Percentiles rank a stretch among this genome's conserved stretches.
These are phyloP conservation scores for Alternaria brassicae DNA, from an alignment of 2,329 filamentous ascomycete genomes.

Conservation along the genomic window DNA sequence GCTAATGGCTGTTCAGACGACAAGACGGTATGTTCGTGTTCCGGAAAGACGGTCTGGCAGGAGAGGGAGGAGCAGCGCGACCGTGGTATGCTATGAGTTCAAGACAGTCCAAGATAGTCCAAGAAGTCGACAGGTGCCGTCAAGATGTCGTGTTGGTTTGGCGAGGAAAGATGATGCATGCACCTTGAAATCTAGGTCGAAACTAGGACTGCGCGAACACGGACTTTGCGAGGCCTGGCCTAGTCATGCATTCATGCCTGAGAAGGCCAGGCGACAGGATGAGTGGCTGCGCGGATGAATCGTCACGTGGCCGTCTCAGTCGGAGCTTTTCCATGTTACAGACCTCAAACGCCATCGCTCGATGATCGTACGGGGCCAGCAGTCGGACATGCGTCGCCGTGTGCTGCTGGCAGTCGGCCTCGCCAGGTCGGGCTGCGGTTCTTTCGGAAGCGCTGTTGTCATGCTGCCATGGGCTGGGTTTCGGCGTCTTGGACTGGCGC, in stretches of 20 bases:
- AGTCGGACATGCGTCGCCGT: slow-evolving; percentile 15
- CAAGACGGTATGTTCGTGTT: slow-evolving; percentile 97
- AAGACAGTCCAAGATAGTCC: slow-evolving; percentile 24
- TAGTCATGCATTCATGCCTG: slow-evolving; percentile 49
- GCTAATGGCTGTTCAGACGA: slow-evolving; percentile 61
- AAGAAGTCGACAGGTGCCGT: slow-evolving; percentile 26
- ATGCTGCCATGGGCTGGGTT: slow-evolving; percentile 36
- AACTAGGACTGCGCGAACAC: slow-evolving; percentile 43
- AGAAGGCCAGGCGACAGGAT: slow-evolving; percentile 21
- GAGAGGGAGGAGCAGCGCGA: slow-evolving; percentile 88
- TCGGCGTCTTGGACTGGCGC: slow-evolving; percentile 29
- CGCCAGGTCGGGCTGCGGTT: slow-evolving; percentile 5
- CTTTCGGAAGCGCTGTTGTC: slow-evolving; percentile 32
- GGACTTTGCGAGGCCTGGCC: slow-evolving; percentile 34
- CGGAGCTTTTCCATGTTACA: slow-evolving; percentile 46
- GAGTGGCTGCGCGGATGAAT: slow-evolving; percentile 26
- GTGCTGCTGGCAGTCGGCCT: slow-evolving; percentile 19
- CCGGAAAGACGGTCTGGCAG: slow-evolving; percentile 97
- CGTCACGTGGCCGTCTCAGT: slow-evolving; percentile 49
- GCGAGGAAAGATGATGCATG: slow-evolving; percentile 26
- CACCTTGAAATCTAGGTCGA: slow-evolving; percentile 44
- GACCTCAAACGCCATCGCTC: slow-evolving; percentile 45
- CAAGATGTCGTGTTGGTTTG: slow-evolving; percentile 24
- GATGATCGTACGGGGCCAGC: slow-evolving; percentile 23
- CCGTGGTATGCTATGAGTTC: slow-evolving; percentile 82